phyloP scores from a whole-genome alignment of 1,284 basidiomycete genomes.

The Microbotryum intermedium region DNA sequence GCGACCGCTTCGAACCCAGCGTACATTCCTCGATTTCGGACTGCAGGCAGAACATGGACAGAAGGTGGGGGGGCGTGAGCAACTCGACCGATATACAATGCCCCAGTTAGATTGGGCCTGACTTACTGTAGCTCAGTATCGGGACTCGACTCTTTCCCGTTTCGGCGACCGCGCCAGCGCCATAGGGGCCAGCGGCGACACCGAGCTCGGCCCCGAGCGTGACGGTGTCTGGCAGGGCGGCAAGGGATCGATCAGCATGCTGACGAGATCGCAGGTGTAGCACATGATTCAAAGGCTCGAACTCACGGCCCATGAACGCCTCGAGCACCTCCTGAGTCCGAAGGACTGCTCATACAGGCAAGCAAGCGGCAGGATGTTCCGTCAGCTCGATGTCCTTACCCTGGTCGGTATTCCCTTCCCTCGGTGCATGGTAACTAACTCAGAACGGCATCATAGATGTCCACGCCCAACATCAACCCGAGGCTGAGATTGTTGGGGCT shows the following conservation, averaged over 20 bases:
- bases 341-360: constrained; percentile 38
- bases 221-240: constrained; percentile 42
- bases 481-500: constrained; percentile 46
- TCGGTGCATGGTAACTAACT: neutral
- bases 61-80: neutral
- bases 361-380: neutral
- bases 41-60: neutral
- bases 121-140: constrained; percentile 41
- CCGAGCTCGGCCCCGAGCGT: constrained; percentile 47
- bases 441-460: constrained; percentile 44
- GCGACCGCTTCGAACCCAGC: constrained; percentile 45
- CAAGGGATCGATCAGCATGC: too few relatives aligned
- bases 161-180: constrained; percentile 45
- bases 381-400: neutral
- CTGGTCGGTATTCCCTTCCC: neutral
- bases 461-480: constrained; percentile 43
- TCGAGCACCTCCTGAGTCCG: constrained; percentile 46
- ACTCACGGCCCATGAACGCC: constrained; percentile 38
- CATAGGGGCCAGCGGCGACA: constrained; percentile 47
- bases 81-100: neutral
- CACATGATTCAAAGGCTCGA: neutral
- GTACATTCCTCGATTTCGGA: constrained; percentile 41
- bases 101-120: neutral
- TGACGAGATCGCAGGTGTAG: neutral
- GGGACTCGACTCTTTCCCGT: constrained; percentile 43